These are phyloP conservation scores for Talinum fruticosum DNA, from an alignment of 148 eudicot species.

Conservation along the genomic window DNA sequence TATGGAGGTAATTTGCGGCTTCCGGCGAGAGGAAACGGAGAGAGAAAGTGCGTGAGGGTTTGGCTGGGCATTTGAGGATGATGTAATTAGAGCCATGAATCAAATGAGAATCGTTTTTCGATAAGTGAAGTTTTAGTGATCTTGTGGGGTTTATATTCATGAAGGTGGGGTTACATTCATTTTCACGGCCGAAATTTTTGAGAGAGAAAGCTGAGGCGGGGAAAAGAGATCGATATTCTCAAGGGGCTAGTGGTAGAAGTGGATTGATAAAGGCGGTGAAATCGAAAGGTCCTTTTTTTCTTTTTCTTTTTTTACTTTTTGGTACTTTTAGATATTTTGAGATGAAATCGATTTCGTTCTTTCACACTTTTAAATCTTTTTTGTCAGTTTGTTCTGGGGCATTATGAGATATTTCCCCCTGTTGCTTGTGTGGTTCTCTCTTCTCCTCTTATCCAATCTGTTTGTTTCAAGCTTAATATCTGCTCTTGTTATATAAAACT, in stretches of 20 bases:
- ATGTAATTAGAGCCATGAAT: slow-evolving; percentile 25
- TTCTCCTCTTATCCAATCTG: slow-evolving; percentile 25
- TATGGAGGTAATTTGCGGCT: neutral
- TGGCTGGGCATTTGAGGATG: slow-evolving; percentile 31
- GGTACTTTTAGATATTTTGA: neutral
- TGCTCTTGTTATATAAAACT: neutral
- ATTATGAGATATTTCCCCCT: slow-evolving; percentile 13
- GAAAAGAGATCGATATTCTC: neutral
- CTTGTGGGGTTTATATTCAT: neutral
- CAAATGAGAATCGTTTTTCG: neutral
- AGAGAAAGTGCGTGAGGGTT: slow-evolving; percentile 19
- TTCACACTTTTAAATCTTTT: neutral
- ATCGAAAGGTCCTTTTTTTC: too few relatives aligned
- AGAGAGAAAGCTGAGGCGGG: slow-evolving; percentile 3
- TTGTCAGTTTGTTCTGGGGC: slow-evolving; percentile 4
- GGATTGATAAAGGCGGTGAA: neutral
- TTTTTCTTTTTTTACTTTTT: neutral
- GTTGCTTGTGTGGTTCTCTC: slow-evolving; percentile 25
- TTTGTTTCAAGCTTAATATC: neutral
- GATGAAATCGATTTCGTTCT: neutral
- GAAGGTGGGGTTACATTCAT: neutral
- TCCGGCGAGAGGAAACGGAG: slow-evolving; percentile 6
- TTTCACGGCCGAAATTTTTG: slow-evolving; percentile 3
- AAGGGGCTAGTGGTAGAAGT: neutral
- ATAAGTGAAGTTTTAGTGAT: neutral